Conservation (phyloP, 768 basidiomycete genomes). For the Cubamyces lactineus region DNA sequence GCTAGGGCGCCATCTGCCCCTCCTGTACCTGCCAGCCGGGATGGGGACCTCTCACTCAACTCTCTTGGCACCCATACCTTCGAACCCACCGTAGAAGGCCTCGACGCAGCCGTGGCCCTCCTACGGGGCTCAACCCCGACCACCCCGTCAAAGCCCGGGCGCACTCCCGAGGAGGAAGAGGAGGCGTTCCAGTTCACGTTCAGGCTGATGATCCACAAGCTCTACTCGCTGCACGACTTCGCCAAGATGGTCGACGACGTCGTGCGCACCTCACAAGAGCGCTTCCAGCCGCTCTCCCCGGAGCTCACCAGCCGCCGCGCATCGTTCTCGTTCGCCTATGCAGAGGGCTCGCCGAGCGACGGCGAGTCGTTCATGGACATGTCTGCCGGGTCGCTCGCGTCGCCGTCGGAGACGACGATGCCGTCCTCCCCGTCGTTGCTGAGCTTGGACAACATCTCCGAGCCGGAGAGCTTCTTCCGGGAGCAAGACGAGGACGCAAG, state of each 20-base stretch:
- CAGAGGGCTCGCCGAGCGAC: not conserved
- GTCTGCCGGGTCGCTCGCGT: not conserved
- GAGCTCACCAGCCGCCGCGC: slow-evolving; percentile 5
- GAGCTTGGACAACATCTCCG: slow-evolving; percentile 4
- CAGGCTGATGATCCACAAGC: slow-evolving; percentile 67
- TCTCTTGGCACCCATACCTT: slow-evolving; percentile 8
- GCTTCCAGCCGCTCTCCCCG: slow-evolving; percentile 53
- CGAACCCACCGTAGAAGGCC: slow-evolving; percentile 14
- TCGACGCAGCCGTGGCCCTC: slow-evolving; percentile 19
- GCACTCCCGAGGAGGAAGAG: slow-evolving; percentile 7
- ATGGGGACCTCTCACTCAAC: slow-evolving; percentile 13
- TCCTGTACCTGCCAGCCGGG: not conserved
- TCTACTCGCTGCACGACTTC: slow-evolving; percentile 66
- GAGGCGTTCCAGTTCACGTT: slow-evolving; percentile 52
- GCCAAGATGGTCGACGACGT: slow-evolving; percentile 35
- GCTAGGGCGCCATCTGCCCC: not conserved
- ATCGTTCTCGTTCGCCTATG: slow-evolving; percentile 10
- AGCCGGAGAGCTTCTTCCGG: not conserved
- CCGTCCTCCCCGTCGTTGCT: slow-evolving; percentile 11
- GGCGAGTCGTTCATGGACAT: slow-evolving; percentile 14
- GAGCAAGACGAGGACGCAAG: slow-evolving; percentile 7
- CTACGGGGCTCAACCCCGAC: slow-evolving; percentile 10
- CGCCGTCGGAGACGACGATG: slow-evolving; percentile 12
- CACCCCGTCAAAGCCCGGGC: not conserved
- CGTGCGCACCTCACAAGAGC: slow-evolving; percentile 38